Evolutionary conservation across 352 stramenopile genomes (phyloP), one percentile per base, ranked within the genome.

Genomic region (Globisporangium iwayamae): DNA sequence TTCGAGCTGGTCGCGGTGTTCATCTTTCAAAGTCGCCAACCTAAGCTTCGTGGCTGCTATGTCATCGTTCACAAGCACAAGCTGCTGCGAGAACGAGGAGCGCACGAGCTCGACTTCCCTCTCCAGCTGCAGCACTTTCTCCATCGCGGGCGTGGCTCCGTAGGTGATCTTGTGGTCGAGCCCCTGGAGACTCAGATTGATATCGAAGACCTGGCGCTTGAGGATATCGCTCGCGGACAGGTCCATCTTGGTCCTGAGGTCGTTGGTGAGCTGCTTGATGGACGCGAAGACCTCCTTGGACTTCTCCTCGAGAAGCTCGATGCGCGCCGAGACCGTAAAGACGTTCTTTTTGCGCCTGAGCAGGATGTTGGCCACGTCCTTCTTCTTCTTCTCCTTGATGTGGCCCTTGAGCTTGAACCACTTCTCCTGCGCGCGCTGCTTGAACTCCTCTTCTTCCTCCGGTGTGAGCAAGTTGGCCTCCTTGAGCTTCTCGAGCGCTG

Each of bases 331-430:
- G 5, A 91, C 80, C 1, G 82, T 91, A 55, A 91, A 91, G 4
- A 91, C 79, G 20, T 89, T 91, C 51, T 91, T 91, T 69, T 91
- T 91, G 56, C 82, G 82, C 65, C 87, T 91, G 51, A 91, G 73
- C 38, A 89, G 39, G 53, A 91, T 91, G 46, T 87, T 91, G 5
- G 79, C 74, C 13, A 89, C 71, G 36, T 89, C 80, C 52, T 89
- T 89, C 60, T 91, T 91, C 51, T 88, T 78, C 47, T 91, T 89
- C 47, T 91, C 82, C 53, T 89, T 88, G 34, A 91, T 67, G 66
- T 91, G 82, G 11, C 79, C 80, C 60, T 85, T 84, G 43, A 91
- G 62, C 18, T 84, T 79, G 63, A 83, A 87, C 82, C 82, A 91
- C 45, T 91, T 91, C 18, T 83, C 67, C 45, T 84, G 78, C 14